Conservation (phyloP, 495 filamentous ascomycete genomes). For the Acidomyces sp. region DNA sequence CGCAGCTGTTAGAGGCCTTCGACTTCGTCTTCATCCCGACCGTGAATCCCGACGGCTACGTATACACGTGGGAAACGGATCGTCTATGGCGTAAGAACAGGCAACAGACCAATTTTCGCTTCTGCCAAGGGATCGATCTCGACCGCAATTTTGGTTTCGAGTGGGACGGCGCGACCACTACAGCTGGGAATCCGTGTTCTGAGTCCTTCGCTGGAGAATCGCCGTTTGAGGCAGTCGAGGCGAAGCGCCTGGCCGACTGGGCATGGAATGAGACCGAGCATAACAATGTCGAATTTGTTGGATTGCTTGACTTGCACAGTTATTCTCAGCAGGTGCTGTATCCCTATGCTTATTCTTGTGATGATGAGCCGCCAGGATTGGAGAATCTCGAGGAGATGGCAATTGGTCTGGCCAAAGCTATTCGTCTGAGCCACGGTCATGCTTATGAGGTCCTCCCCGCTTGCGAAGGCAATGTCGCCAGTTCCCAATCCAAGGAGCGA, state of each 20-base stretch:
- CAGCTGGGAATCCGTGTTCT: slow-evolving; percentile 69
- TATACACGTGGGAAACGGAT: slow-evolving; percentile 84
- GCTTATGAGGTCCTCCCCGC: slow-evolving; percentile 71
- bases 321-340: slow-evolving; percentile 94
- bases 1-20: slow-evolving; percentile 62
- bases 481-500: slow-evolving; percentile 10
- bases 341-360: slow-evolving; percentile 80
- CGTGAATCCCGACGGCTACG: slow-evolving; percentile 86
- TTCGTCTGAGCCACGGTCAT: slow-evolving; percentile 61
- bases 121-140: slow-evolving; percentile 79
- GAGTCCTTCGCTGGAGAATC: slow-evolving; percentile 77
- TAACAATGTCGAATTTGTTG: slow-evolving; percentile 59
- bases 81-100: slow-evolving; percentile 93
- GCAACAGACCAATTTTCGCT: slow-evolving; percentile 66
- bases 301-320: slow-evolving; percentile 81
- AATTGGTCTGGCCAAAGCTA: slow-evolving; percentile 79
- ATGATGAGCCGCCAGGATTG: slow-evolving; percentile 59
- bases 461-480: slow-evolving; percentile 63
- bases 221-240: slow-evolving; percentile 75
- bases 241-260: slow-evolving; percentile 66
- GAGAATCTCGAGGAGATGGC: slow-evolving; percentile 88
- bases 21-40: slow-evolving; percentile 86
- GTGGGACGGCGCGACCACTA: slow-evolving; percentile 57
- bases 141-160: slow-evolving; percentile 75
- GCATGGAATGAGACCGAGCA: slow-evolving; percentile 65